Evolutionary conservation across 768 basidiomycete species (phyloP).

Genomic region (Lentinula raphanica): DNA sequence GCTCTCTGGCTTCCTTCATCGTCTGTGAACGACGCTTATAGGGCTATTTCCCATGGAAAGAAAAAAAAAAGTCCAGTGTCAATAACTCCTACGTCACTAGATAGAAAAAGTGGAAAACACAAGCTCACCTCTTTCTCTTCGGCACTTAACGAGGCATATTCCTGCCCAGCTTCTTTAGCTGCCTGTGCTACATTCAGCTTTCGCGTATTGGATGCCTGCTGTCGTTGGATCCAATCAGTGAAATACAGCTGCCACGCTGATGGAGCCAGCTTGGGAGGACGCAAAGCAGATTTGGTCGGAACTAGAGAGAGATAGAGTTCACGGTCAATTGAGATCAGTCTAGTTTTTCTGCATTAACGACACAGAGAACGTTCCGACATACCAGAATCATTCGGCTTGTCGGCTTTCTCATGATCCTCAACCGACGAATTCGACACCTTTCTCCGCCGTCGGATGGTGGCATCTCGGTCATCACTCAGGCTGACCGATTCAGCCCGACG

Average conservation of each 20-base stretch:
- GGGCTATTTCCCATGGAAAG: constrained; percentile 45
- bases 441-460: constrained; percentile 64
- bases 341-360: constrained; percentile 6
- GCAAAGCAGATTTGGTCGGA: constrained; percentile 70
- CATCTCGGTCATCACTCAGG: constrained; percentile 50
- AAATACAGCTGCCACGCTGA: constrained; percentile 97
- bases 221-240: constrained; percentile 88
- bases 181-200: constrained; percentile 95
- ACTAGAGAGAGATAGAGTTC: constrained; percentile 38
- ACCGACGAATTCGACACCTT: constrained; percentile 30
- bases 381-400: constrained; percentile 42
- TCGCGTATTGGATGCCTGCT: constrained; percentile 70
- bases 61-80: too few relatives aligned
- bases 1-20: constrained; percentile 81
- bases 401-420: constrained; percentile 30
- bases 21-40: constrained; percentile 81
- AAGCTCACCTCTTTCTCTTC: constrained; percentile 81
- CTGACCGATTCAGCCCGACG: constrained; percentile 64
- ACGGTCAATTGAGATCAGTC: constrained; percentile 15
- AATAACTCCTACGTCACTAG: constrained; percentile 10
- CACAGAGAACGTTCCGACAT: constrained; percentile 23
- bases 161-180: constrained; percentile 89
- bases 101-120: constrained; percentile 21
- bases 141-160: constrained; percentile 71
- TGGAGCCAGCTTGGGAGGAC: constrained; percentile 86